Evolutionary conservation across 371 early-diverging fungal genomes (phyloP).

Genomic region (Mucor saturninus): DNA sequence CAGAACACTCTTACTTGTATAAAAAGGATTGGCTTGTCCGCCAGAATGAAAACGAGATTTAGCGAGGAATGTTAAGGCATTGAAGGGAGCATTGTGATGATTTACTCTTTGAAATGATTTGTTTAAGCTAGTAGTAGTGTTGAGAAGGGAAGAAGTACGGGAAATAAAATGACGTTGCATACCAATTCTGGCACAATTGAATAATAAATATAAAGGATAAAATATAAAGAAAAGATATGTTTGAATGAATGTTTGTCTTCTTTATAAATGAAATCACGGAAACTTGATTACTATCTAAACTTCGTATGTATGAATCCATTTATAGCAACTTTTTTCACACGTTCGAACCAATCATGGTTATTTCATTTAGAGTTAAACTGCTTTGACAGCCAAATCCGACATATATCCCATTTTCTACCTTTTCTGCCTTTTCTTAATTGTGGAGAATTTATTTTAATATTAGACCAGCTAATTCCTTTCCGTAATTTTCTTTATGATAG

Average conservation of each 20-base stretch:
- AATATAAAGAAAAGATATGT: neutral
- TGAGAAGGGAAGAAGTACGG: constrained; percentile 12
- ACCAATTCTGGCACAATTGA: constrained; percentile 10
- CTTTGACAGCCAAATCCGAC: constrained; percentile 5
- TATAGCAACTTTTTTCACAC: constrained; percentile 8
- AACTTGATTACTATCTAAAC: neutral
- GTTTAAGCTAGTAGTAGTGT: neutral
- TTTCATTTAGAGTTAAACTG: neutral
- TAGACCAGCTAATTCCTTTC: neutral
- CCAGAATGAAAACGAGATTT: constrained; percentile 4
- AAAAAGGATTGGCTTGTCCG: neutral
- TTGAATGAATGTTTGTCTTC: neutral
- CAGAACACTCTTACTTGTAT: neutral
- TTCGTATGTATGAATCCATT: constrained; percentile 1
- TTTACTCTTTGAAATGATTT: neutral
- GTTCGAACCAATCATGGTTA: constrained; percentile 5
- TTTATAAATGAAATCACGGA: neutral
- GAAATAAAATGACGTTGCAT: constrained; percentile 21
- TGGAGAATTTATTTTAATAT: constrained; percentile 5
- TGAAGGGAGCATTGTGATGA: constrained; percentile 1
- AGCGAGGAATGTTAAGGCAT: constrained; percentile 10
- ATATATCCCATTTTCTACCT: neutral
- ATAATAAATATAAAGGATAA: neutral
- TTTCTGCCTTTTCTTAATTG: neutral
- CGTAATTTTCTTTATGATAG: neutral